phyloP scores from a whole-genome alignment of 1,284 basidiomycete species.

The Ustilago nuda region DNA sequence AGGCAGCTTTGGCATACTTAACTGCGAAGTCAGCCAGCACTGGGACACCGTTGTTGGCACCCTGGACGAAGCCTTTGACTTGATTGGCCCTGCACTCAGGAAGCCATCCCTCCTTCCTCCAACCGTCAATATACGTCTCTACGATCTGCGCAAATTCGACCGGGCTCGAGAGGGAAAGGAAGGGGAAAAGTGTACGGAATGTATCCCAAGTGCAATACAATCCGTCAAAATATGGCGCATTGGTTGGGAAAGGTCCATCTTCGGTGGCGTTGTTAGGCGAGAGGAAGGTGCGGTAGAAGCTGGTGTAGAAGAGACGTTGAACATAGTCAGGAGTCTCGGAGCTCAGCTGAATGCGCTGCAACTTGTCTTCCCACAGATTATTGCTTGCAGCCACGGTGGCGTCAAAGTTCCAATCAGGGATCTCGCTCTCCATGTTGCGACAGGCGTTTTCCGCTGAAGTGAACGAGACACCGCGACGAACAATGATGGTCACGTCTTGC shows the following conservation, averaged over 20 bases:
- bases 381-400: conserved; percentile 36
- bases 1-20: conserved; percentile 52
- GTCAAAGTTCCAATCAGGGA: conserved; percentile 53
- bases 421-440: conserved; percentile 58
- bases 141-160: conserved; percentile 59
- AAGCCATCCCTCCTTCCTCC: conserved; percentile 55
- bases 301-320: conserved; percentile 57
- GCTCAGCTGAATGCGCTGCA: conserved; percentile 53
- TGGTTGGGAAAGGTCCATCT: conserved; percentile 39
- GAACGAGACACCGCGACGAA: conserved; percentile 59
- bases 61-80: conserved; percentile 52
- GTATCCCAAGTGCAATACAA: conserved; percentile 58
- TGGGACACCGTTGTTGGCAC: conserved; percentile 54
- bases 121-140: conserved; percentile 63
- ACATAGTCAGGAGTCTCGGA: conserved; percentile 52
- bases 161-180: conserved; percentile 56
- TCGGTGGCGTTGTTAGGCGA: conserved; percentile 63
- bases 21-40: conserved; percentile 60
- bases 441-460: conserved; percentile 57
- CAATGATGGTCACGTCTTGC: conserved; percentile 34
- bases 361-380: conserved; percentile 59
- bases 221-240: conserved; percentile 54
- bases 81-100: conserved; percentile 64
- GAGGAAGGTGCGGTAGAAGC: conserved; percentile 61
- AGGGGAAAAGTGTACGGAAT: conserved; percentile 59